Conservation (phyloP, 2,329 filamentous ascomycete species). For the Botryotinia calthae region DNA sequence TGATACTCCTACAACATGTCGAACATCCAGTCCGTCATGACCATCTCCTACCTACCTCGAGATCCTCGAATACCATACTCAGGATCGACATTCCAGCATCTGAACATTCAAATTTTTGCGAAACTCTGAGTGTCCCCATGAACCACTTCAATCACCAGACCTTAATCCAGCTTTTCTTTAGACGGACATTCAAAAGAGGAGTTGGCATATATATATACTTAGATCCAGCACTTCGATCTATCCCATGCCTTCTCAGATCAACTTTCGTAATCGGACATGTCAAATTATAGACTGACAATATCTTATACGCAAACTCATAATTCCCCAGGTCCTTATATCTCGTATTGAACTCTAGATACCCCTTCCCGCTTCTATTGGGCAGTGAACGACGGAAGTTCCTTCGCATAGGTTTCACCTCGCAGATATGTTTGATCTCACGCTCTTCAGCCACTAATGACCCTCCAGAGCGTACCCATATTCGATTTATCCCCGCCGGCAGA, state of each 20-base stretch:
- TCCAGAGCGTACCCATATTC: not conserved
- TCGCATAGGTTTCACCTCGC: not conserved
- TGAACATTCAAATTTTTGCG: not conserved
- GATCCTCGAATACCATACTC: not conserved
- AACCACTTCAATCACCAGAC: not conserved
- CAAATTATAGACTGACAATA: not conserved
- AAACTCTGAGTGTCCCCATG: not conserved
- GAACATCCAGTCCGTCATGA: not conserved
- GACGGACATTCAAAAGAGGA: not conserved
- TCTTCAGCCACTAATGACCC: not conserved
- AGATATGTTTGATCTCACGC: not conserved
- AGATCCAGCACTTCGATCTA: not conserved
- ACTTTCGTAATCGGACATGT: not conserved
- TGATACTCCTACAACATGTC: not conserved
- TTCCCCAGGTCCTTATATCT: not conserved
- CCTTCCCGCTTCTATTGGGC: no score
- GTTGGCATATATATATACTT: not conserved
- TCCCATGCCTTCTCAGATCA: no score
- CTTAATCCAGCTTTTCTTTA: not conserved
- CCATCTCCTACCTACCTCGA: not conserved
- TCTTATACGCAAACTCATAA: not conserved
- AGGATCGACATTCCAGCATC: not conserved
- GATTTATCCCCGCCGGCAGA: not conserved
- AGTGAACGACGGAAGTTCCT: not conserved
- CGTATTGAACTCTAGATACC: no score